Evolutionary conservation across 331 rosid genomes (phyloP).

Genomic region (Dryas integrifolia): DNA sequence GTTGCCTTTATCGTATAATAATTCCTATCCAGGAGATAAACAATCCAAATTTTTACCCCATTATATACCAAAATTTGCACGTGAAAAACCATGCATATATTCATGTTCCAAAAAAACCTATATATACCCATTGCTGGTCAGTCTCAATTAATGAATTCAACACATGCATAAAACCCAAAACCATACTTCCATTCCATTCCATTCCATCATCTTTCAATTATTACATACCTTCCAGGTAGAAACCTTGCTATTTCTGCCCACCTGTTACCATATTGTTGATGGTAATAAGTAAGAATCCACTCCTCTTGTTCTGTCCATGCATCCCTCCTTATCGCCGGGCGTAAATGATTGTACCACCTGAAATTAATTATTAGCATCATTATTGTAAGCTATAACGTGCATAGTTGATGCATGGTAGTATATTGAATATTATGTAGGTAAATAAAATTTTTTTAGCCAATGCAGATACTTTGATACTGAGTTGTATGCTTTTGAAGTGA

Average conservation of each 20-base stretch:
- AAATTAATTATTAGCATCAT: conserved; percentile 20
- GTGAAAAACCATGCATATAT: not conserved
- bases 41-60: not conserved
- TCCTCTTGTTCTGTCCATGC: conserved; percentile 66
- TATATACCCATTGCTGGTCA: too few species aligned
- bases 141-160: not conserved
- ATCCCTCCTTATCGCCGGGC: conserved; percentile 53
- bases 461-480: not conserved
- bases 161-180: not conserved
- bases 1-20: not conserved
- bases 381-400: not conserved
- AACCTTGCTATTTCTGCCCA: conserved; percentile 70
- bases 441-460: not conserved
- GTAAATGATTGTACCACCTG: conserved; percentile 71
- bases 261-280: conserved; percentile 55
- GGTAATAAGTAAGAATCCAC: conserved; percentile 35
- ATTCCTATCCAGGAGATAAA: not conserved
- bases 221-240: conserved; percentile 66
- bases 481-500: not conserved
- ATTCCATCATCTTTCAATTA: not conserved
- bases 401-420: not conserved
- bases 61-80: not conserved
- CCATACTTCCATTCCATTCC: too few species aligned
- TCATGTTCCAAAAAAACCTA: not conserved
- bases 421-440: not conserved